Conservation (phyloP, 768 basidiomycete species). For the Polyporus arcularius region DNA sequence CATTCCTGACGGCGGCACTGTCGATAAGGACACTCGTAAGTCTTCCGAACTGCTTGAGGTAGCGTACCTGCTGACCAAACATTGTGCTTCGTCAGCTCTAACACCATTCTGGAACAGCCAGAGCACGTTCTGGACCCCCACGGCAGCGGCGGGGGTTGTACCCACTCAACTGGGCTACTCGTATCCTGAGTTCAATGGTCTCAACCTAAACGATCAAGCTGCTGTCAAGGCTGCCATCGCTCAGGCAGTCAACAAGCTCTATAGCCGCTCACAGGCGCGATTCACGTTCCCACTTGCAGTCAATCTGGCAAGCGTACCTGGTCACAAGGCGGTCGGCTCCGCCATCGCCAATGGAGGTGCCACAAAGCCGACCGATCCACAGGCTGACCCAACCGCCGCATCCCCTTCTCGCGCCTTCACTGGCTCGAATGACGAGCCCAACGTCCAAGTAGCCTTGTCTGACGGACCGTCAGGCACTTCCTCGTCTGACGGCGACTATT, state of each 20-base stretch:
- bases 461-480: background rate
- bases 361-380: background rate
- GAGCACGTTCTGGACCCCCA: slow-evolving; percentile 41
- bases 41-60: background rate
- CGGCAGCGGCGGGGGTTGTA: slow-evolving; percentile 29
- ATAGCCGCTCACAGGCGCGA: background rate
- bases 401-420: background rate
- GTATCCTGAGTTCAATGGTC: slow-evolving; percentile 52
- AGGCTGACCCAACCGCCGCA: background rate
- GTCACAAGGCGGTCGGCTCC: background rate
- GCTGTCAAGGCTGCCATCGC: slow-evolving; percentile 36
- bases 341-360: background rate
- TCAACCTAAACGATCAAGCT: slow-evolving; percentile 31
- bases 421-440: background rate
- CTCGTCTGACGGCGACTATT: background rate
- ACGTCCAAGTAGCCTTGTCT: background rate
- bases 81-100: slow-evolving; percentile 32
- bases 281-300: background rate
- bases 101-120: slow-evolving; percentile 49
- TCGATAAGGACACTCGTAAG: slow-evolving; percentile 13
- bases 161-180: slow-evolving; percentile 41
- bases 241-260: slow-evolving; percentile 38
- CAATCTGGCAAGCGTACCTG: background rate
- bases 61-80: background rate
- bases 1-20: slow-evolving; percentile 14